Evolutionary conservation across 805 yeast genomes (phyloP).

Genomic region (Lipomyces oligophaga): DNA sequence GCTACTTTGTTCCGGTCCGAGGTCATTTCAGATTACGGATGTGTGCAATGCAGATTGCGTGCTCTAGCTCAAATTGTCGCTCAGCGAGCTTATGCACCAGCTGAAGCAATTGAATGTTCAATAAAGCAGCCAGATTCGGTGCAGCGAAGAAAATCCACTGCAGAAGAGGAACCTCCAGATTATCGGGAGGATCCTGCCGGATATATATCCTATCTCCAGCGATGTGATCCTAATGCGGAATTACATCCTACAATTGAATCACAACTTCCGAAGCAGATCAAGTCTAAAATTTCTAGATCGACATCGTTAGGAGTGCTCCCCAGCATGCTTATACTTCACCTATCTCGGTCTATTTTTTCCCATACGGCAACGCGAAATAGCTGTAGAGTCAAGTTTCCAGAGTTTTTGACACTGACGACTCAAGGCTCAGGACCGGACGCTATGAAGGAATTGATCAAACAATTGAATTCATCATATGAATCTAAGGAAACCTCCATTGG

Average conservation of each 20-base stretch:
- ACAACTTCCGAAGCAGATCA: slow-evolving; percentile 43
- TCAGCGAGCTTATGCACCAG: no score
- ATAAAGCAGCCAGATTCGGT: no score
- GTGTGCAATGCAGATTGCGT: slow-evolving; percentile 62
- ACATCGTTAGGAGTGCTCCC: slow-evolving; percentile 65
- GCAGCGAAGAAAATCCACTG: neutral
- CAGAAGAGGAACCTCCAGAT: slow-evolving; percentile 1
- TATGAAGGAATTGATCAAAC: neutral
- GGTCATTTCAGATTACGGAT: slow-evolving; percentile 69
- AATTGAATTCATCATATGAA: neutral
- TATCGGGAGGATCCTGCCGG: slow-evolving; percentile 35
- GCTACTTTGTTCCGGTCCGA: slow-evolving; percentile 59
- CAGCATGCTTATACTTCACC: slow-evolving; percentile 66
- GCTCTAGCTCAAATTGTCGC: slow-evolving; percentile 2
- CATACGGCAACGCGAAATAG: slow-evolving; percentile 70
- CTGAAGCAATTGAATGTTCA: neutral
- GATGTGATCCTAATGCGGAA: slow-evolving; percentile 59
- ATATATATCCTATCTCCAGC: slow-evolving; percentile 39
- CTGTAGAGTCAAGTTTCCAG: slow-evolving; percentile 66
- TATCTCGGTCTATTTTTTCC: slow-evolving; percentile 76
- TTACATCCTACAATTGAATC: slow-evolving; percentile 44
- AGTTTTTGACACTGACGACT: slow-evolving; percentile 42
- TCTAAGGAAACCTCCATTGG: neutral
- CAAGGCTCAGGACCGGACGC: neutral
- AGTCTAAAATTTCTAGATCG: slow-evolving; percentile 65